Conservation (phyloP, 352 stramenopile species). For the Phytophthora sansomeana region DNA sequence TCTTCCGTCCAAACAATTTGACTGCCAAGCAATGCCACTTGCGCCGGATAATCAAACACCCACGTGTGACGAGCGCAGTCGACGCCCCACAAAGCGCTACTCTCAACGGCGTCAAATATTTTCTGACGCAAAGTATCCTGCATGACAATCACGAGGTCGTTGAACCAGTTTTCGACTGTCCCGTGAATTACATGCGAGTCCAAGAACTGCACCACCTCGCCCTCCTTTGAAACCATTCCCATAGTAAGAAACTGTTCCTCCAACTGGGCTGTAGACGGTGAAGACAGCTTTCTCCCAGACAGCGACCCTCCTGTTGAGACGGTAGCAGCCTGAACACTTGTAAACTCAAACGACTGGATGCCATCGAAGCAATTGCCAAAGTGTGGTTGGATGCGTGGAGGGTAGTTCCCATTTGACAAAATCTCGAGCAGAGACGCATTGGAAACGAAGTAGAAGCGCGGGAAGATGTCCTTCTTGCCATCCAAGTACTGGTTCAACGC, state of each 20-base stretch:
- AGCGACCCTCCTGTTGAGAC: slow-evolving; percentile 8
- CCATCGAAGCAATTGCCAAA: slow-evolving; percentile 93
- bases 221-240: slow-evolving; percentile 97
- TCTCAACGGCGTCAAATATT: slow-evolving; percentile 93
- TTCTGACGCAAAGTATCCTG: slow-evolving; percentile 85
- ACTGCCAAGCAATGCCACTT: slow-evolving; percentile 87
- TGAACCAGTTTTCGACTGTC: slow-evolving; percentile 94
- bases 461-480: slow-evolving; percentile 97
- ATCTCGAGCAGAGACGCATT: slow-evolving; percentile 96
- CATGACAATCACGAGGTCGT: slow-evolving; percentile 95
- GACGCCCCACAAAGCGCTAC: slow-evolving; percentile 92
- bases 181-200: slow-evolving; percentile 87
- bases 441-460: slow-evolving; percentile 97
- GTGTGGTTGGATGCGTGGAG: slow-evolving; percentile 88
- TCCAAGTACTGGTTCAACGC: slow-evolving; percentile 96
- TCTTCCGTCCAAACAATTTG: slow-evolving; percentile 96
- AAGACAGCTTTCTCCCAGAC: slow-evolving; percentile 27
- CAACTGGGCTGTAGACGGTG: slow-evolving; percentile 20
- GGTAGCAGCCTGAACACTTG: slow-evolving; percentile 37
- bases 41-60: slow-evolving; percentile 92
- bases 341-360: slow-evolving; percentile 85
- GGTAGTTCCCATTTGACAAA: slow-evolving; percentile 93
- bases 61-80: slow-evolving; percentile 85
- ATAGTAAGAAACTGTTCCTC: slow-evolving; percentile 78
- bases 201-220: slow-evolving; percentile 89